A percentile compares a stretch with the other conserved stretches of the same genome.
These are phyloP conservation scores for Melampsora americana DNA, from an alignment of 1,284 basidiomycete species.

Conservation along the genomic window DNA sequence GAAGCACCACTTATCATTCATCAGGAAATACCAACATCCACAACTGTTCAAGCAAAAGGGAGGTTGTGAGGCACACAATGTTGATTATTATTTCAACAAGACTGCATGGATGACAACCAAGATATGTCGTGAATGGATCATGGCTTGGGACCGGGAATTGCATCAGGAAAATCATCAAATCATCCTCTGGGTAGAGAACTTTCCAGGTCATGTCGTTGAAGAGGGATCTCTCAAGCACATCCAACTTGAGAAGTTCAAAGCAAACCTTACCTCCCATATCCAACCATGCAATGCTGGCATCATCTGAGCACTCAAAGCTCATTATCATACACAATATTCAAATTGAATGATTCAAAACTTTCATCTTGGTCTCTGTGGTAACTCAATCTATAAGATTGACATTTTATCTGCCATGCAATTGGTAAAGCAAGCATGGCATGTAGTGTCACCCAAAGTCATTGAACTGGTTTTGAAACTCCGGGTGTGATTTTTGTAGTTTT, in stretches of 20 bases:
- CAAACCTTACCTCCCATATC: conserved; percentile 26
- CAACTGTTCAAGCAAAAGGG: conserved; percentile 9
- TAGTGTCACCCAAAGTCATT: neutral
- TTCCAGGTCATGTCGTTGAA: neutral
- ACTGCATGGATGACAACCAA: conserved; percentile 7
- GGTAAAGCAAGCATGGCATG: neutral
- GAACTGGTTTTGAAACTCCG: neutral
- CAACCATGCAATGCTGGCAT: conserved; percentile 26
- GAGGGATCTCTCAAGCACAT: neutral
- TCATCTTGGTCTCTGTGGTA: neutral
- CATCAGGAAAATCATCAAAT: neutral
- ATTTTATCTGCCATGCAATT: neutral
- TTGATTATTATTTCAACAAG: conserved; percentile 18
- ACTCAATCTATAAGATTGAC: neutral
- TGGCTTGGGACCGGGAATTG: neutral
- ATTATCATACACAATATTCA: neutral
- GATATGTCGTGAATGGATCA: conserved; percentile 22
- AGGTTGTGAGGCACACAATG: neutral
- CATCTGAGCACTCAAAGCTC: conserved; percentile 4
- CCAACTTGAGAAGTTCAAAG: conserved; percentile 7
- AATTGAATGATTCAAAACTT: neutral
- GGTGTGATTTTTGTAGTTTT: neutral
- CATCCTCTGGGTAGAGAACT: conserved; percentile 20
- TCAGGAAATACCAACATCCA: conserved; percentile 10
- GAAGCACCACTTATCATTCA: conserved; percentile 2